Conservation (phyloP, 345 rosid genomes). For the Nasturtium officinale region DNA sequence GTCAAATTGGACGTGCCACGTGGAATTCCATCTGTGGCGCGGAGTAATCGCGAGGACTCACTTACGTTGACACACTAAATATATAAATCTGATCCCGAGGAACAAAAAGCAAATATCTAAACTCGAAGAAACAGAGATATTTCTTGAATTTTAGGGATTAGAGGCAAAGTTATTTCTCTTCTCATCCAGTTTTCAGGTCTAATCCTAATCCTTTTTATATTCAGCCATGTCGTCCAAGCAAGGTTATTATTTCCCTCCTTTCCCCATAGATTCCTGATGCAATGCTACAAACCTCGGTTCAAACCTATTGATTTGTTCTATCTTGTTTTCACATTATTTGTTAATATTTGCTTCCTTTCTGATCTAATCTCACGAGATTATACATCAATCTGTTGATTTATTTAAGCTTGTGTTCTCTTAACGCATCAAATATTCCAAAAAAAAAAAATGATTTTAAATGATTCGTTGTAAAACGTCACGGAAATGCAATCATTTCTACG, state of each 20-base stretch:
- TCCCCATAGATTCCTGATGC: neutral
- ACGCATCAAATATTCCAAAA: neutral
- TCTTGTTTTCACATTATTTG: neutral
- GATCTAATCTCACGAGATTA: neutral
- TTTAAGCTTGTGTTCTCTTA: slow-evolving; percentile 8
- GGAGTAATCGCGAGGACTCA: slow-evolving; percentile 7
- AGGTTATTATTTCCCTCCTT: slow-evolving; percentile 39
- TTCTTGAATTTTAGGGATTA: neutral
- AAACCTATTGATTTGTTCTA: neutral
- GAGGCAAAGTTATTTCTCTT: slow-evolving; percentile 7
- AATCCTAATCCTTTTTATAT: slow-evolving; percentile 30
- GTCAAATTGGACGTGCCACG: neutral
- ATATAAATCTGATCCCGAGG: neutral
- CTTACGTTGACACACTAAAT: no score
- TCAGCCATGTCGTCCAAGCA: slow-evolving; percentile 64
- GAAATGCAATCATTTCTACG: neutral
- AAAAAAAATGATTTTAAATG: neutral
- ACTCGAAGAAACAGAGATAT: slow-evolving; percentile 18
- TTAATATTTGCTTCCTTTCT: neutral
- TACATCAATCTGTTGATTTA: neutral
- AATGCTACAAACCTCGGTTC: neutral
- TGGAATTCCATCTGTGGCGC: slow-evolving; percentile 2
- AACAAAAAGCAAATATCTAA: slow-evolving; percentile 23
- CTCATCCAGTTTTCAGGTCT: slow-evolving; percentile 40
- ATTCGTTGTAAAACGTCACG: neutral